Evolutionary conservation across 1,284 basidiomycete genomes (phyloP).

Genomic region (Boletellus deceptivus): DNA sequence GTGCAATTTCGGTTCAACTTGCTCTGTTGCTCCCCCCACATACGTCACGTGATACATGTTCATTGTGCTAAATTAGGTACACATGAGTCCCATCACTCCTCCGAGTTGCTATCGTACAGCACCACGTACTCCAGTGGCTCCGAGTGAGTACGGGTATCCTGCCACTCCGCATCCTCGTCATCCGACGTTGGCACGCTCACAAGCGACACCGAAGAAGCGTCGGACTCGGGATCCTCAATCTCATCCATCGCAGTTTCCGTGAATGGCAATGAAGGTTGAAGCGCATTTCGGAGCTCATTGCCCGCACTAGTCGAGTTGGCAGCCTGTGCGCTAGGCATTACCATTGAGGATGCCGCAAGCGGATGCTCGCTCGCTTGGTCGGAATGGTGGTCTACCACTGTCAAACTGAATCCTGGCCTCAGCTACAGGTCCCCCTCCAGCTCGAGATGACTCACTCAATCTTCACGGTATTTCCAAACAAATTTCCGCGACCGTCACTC

Average conservation of each 20-base stretch:
- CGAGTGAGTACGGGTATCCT: constrained; percentile 53
- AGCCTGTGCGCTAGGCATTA: constrained; percentile 56
- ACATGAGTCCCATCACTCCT: constrained; percentile 34
- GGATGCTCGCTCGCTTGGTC: constrained; percentile 45
- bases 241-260: constrained; percentile 44
- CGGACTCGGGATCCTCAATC: constrained; percentile 51
- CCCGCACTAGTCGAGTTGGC: constrained; percentile 13
- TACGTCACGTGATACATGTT: constrained; percentile 11
- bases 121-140: constrained; percentile 63
- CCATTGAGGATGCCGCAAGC: constrained; percentile 66
- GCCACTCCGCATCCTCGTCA: constrained; percentile 52
- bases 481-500: constrained; percentile 51
- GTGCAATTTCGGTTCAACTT: not conserved
- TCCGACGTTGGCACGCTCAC: constrained; percentile 56
- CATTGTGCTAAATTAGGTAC: no score
- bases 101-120: constrained; percentile 62
- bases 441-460: constrained; percentile 52
- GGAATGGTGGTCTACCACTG: constrained; percentile 52
- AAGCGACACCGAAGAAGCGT: constrained; percentile 56
- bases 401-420: constrained; percentile 47
- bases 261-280: constrained; percentile 21
- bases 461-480: constrained; percentile 77
- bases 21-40: not conserved
- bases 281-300: constrained; percentile 5
- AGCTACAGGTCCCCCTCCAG: not conserved